Evolutionary conservation across 495 filamentous ascomycete genomes (phyloP), one percentile per base, ranked within the genome.

Genomic region (Penicillium taxi): DNA sequence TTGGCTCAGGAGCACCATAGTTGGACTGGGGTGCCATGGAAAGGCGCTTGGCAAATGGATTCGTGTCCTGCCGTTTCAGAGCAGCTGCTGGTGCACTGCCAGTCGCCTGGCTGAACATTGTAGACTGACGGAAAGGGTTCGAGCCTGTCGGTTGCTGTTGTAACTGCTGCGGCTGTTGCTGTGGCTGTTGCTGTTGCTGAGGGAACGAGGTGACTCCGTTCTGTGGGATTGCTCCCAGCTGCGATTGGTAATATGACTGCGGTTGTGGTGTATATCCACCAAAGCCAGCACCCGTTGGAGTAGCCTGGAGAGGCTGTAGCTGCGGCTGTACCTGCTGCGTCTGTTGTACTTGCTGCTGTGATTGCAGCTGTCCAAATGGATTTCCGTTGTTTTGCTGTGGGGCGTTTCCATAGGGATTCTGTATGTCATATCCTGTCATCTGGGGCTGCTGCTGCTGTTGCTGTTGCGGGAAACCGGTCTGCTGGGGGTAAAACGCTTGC

Each of bases 101-200:
- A 55, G 78, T 63, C 53, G 66, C 54, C 55, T 66, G 45, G 37
- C 66, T 69, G 53, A 80, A 61, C 65, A 91, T 65, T 75, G 87
- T 86, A 2, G 86, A 91, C 51, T 85, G 81, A 25, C 88, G 74
- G 68, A 94, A 95, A 4, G 88, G 88, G 55, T 95, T 95, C 3
- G 86, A 88, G 9, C 65, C 73, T 40, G 82, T 82, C 33, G 73
- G 66, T 23, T 76, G 67, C 11, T 67, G 66, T 33, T 64, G 56
- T 48, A 64, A 47, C 4, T 44, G 41, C 9, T 61, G 63, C 17
- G 59, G 50, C 21, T 54, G 48, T 27, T 57, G 51, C 41, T 48
- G 56, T 16, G 42, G 35, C 6, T 39, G 41, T 35, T 67, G 69
- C 28, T 63, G 60, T 26, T 69, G 58, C 43, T 74, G 72, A 53